A percentile compares a stretch with the other conserved stretches of the same genome.
Conservation (phyloP, 345 rosid species). For the Anacardium occidentale region DNA sequence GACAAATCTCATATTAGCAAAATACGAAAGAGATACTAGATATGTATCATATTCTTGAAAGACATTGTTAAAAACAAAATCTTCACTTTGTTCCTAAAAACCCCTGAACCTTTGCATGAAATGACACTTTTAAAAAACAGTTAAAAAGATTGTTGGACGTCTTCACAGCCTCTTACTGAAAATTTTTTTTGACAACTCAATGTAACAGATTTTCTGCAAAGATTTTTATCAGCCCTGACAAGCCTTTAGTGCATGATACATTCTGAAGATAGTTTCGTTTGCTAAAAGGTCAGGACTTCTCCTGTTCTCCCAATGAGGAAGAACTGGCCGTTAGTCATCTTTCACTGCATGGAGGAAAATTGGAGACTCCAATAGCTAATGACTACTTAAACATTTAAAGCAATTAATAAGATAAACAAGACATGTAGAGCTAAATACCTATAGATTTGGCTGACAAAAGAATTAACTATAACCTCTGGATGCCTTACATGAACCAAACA, state of each 20-base stretch:
- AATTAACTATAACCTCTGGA: background rate
- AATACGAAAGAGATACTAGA: no score
- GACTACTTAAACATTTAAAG: background rate
- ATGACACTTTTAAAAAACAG: background rate
- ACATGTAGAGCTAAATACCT: background rate
- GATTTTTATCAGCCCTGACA: background rate
- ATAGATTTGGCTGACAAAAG: background rate
- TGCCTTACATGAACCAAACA: background rate
- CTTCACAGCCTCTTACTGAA: background rate
- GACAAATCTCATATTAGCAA: no score
- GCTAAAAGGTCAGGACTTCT: background rate
- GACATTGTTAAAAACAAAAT: no score
- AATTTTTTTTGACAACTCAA: background rate
- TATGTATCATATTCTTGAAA: no score
- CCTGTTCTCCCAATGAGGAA: background rate
- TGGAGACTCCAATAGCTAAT: background rate
- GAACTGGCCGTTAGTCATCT: background rate
- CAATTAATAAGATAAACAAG: conserved; percentile 1
- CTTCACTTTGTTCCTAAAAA: background rate
- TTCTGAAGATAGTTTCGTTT: no score
- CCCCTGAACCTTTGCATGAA: background rate
- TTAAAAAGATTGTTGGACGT: no score
- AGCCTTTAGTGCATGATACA: background rate
- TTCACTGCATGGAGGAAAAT: background rate
- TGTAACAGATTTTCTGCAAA: background rate